A percentile compares a stretch with the other conserved stretches of the same genome.
phyloP scores from a whole-genome alignment of 2,329 filamentous ascomycete species.

The Botrytis paeoniae region DNA sequence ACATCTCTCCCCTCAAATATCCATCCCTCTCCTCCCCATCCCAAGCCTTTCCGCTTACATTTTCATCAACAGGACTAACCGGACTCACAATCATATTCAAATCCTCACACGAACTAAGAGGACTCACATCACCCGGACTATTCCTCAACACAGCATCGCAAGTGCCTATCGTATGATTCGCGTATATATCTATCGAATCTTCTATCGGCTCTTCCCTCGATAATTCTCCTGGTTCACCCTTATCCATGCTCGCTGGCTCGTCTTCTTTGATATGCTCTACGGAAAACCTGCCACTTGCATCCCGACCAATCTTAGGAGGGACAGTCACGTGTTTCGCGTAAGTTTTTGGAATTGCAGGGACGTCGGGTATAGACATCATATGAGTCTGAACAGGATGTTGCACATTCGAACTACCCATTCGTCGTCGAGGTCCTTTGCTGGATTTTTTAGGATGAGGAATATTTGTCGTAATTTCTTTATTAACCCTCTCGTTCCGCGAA shows the following conservation, averaged over 20 bases:
- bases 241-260: background rate
- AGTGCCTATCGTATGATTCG: background rate
- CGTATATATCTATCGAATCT: background rate
- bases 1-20: background rate
- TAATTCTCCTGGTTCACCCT: background rate
- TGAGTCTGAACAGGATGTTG: background rate
- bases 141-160: background rate
- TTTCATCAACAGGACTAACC: background rate
- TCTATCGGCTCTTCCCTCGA: background rate
- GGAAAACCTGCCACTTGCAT: background rate
- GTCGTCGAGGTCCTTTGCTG: background rate
- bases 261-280: background rate
- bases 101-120: background rate
- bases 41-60: background rate
- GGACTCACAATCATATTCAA: background rate
- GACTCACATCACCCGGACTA: background rate
- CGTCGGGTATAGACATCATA: background rate
- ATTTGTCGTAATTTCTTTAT: background rate
- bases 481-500: background rate
- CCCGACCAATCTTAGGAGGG: slow-evolving; percentile 1
- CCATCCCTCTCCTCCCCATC: background rate
- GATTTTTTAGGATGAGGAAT: background rate
- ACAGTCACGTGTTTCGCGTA: background rate
- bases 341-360: background rate
- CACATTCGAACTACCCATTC: background rate